Percentiles rank a stretch among this genome's conserved stretches.
Conservation (phyloP, 805 yeast genomes). For the Kluyveromyces aestuarii region DNA sequence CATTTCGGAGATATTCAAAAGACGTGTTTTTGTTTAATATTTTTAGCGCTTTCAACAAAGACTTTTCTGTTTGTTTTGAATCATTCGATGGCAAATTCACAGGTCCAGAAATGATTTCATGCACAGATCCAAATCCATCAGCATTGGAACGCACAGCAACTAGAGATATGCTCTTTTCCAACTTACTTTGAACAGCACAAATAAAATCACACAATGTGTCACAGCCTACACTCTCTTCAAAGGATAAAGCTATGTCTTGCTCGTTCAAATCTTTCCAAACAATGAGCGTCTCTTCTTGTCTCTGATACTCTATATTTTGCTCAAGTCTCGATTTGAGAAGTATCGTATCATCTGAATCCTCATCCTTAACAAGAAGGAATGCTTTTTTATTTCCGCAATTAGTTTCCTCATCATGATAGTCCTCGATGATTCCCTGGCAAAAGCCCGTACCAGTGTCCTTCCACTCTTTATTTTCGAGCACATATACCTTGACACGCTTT, state of each 20-base stretch:
- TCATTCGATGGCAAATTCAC: slow-evolving; percentile 51
- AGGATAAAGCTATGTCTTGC: slow-evolving; percentile 73
- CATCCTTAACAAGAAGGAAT: slow-evolving; percentile 63
- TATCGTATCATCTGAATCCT: slow-evolving; percentile 47
- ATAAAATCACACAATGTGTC: slow-evolving; percentile 74
- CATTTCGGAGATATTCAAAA: slow-evolving; percentile 50
- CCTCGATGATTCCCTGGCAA: slow-evolving; percentile 58
- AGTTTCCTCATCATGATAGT: background rate
- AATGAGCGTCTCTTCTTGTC: slow-evolving; percentile 88
- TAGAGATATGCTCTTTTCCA: slow-evolving; percentile 58
- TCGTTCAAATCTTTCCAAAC: slow-evolving; percentile 82
- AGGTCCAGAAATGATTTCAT: slow-evolving; percentile 78
- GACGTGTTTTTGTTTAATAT: slow-evolving; percentile 50
- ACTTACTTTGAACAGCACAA: slow-evolving; percentile 51
- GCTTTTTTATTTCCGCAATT: slow-evolving; percentile 32
- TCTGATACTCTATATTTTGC: slow-evolving; percentile 74
- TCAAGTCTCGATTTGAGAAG: slow-evolving; percentile 59
- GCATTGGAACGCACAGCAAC: slow-evolving; percentile 53
- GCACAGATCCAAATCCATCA: slow-evolving; percentile 41
- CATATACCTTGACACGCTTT: slow-evolving; percentile 85
- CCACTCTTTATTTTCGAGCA: slow-evolving; percentile 78
- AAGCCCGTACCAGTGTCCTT: slow-evolving; percentile 87
- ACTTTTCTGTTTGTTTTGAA: slow-evolving; percentile 37
- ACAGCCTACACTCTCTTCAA: slow-evolving; percentile 90
- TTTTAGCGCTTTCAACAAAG: slow-evolving; percentile 46